Percentiles rank a stretch among this genome's conserved stretches.
Evolutionary conservation across 2,329 filamentous ascomycete species (phyloP).

Genomic region (Orbilia javanica): DNA sequence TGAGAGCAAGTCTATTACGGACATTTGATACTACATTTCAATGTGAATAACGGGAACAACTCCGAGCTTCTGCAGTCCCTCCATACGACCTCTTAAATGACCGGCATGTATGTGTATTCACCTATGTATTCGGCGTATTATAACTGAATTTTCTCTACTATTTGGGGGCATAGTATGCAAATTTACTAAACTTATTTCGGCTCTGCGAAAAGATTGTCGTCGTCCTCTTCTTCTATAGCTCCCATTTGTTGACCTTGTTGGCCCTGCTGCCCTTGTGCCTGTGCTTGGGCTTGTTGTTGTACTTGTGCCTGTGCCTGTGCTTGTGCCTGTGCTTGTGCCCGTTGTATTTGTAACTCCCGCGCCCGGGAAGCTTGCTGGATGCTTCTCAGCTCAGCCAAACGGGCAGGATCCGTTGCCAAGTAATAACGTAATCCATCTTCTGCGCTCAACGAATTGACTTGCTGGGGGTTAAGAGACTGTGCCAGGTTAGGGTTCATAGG

Average conservation of each 20-base stretch:
- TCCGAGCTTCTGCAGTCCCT: too few species aligned
- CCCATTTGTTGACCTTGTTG: background rate
- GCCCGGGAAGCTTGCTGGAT: background rate
- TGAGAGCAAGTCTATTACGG: too few species aligned
- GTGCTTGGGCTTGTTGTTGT: too few species aligned
- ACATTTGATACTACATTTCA: too few species aligned
- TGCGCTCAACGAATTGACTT: background rate
- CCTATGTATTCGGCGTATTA: too few species aligned
- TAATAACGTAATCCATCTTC: slow-evolving; percentile 16
- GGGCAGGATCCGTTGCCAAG: slow-evolving; percentile 6
- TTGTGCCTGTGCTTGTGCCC: background rate
- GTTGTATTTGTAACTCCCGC: background rate
- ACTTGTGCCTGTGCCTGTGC: slow-evolving; percentile 2
- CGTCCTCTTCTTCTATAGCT: background rate
- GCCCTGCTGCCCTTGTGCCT: background rate
- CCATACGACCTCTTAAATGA: too few species aligned
- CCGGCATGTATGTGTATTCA: too few species aligned
- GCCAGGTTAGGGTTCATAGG: background rate
- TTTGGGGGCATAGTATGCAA: background rate
- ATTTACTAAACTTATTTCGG: background rate
- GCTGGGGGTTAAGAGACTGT: background rate
- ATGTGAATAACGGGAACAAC: too few species aligned
- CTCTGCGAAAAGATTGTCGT: slow-evolving; percentile 3
- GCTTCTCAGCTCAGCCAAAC: slow-evolving; percentile 3
- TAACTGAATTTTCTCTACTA: too few species aligned